These are phyloP conservation scores for Geotrichum histeridarum DNA, from an alignment of 1,139 yeast species.

Conservation along the genomic window DNA sequence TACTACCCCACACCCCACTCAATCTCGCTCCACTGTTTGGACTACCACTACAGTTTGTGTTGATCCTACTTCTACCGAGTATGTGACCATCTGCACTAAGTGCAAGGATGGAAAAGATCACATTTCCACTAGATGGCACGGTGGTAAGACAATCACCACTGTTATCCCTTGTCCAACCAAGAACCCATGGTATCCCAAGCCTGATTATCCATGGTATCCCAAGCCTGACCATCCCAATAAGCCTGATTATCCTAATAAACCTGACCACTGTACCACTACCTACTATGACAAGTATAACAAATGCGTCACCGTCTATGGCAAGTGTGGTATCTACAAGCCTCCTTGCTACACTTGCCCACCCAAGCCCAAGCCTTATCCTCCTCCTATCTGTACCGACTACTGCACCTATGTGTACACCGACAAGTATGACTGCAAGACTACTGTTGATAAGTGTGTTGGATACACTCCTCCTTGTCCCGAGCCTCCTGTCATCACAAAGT, in stretches of 20 bases:
- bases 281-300: neutral
- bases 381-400: too few species aligned
- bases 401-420: too few species aligned
- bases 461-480: too few species aligned
- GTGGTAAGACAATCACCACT: neutral
- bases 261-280: neutral
- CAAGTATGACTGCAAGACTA: too few species aligned
- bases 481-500: too few species aligned
- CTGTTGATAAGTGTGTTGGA: too few species aligned
- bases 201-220: neutral
- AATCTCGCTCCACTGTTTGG: neutral
- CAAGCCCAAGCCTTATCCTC: too few species aligned
- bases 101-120: neutral
- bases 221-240: neutral
- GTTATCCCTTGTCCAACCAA: neutral
- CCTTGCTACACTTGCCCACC: neutral
- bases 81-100: neutral
- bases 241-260: too few species aligned
- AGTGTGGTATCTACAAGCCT: neutral
- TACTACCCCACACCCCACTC: too few species aligned
- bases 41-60: neutral
- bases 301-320: neutral
- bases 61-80: neutral
- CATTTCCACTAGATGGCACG: neutral
- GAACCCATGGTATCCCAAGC: neutral